Conservation (phyloP, 495 filamentous ascomycete species). For the Thermothielavioides terrestris region DNA sequence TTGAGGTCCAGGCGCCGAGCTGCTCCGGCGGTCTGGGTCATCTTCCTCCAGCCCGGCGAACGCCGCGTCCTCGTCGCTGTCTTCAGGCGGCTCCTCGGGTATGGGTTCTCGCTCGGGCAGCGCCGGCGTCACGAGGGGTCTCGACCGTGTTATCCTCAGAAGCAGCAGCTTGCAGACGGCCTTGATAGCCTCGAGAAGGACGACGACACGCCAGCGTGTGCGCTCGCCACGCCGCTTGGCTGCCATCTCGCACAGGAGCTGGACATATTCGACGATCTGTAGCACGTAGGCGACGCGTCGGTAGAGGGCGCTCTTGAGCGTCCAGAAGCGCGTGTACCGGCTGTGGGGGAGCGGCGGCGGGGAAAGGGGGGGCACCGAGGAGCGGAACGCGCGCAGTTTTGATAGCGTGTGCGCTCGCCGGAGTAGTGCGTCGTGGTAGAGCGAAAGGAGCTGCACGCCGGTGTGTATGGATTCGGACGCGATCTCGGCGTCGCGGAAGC, state of each 20-base stretch:
- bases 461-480: slow-evolving; percentile 90
- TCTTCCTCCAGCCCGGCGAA: slow-evolving; percentile 21
- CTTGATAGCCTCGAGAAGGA: slow-evolving; percentile 78
- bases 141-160: slow-evolving; percentile 70
- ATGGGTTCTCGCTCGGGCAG: slow-evolving; percentile 77
- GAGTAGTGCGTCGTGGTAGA: slow-evolving; percentile 91
- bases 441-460: slow-evolving; percentile 76
- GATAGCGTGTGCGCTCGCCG: slow-evolving; percentile 49
- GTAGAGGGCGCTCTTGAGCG: slow-evolving; percentile 63
- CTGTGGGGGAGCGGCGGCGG: slow-evolving; percentile 63
- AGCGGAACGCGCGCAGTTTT: slow-evolving; percentile 31
- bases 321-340: slow-evolving; percentile 89
- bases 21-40: slow-evolving; percentile 8
- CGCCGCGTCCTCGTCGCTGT: slow-evolving; percentile 20
- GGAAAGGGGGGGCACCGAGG: slow-evolving; percentile 31
- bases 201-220: slow-evolving; percentile 80
- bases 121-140: slow-evolving; percentile 75
- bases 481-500: slow-evolving; percentile 87
- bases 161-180: slow-evolving; percentile 77
- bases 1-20: not conserved
- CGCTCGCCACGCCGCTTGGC: slow-evolving; percentile 78
- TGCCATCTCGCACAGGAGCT: slow-evolving; percentile 76
- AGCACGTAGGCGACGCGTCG: slow-evolving; percentile 67
- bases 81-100: slow-evolving; percentile 44
- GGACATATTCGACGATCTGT: slow-evolving; percentile 86